Conservation (phyloP, 257 asterid species). For the Fraxinus americana region DNA sequence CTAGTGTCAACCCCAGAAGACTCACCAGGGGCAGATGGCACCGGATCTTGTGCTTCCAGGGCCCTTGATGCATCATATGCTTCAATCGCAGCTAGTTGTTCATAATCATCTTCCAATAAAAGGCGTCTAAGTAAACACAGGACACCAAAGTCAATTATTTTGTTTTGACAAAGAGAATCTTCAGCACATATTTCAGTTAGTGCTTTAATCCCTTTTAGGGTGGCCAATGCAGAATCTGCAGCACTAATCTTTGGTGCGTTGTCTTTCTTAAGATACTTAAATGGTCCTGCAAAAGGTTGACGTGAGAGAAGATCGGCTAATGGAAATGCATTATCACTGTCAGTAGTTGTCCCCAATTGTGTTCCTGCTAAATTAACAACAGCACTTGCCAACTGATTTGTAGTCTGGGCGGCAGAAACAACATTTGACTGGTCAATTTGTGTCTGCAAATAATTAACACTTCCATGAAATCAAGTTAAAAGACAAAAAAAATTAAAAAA, state of each 20-base stretch:
- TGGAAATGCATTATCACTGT: slow-evolving; percentile 69
- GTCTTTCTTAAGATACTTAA: slow-evolving; percentile 80
- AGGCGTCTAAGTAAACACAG: slow-evolving; percentile 78
- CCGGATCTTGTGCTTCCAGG: slow-evolving; percentile 63
- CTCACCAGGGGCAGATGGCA: slow-evolving; percentile 51
- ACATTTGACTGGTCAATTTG: slow-evolving; percentile 86
- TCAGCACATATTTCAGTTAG: slow-evolving; percentile 87
- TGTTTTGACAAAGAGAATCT: slow-evolving; percentile 65
- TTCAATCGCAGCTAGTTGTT: slow-evolving; percentile 95
- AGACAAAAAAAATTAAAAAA: neutral
- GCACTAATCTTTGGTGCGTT: slow-evolving; percentile 68
- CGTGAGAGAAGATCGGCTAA: slow-evolving; percentile 78
- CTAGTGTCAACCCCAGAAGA: slow-evolving; percentile 42
- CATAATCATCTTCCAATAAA: slow-evolving; percentile 92
- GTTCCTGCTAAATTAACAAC: slow-evolving; percentile 91
- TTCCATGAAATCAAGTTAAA: slow-evolving; percentile 23
- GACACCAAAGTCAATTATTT: slow-evolving; percentile 72
- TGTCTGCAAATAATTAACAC: slow-evolving; percentile 64
- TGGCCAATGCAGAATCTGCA: slow-evolving; percentile 92
- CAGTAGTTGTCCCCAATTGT: slow-evolving; percentile 69
- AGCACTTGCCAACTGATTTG: slow-evolving; percentile 79
- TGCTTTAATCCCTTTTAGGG: slow-evolving; percentile 92
- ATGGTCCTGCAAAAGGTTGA: slow-evolving; percentile 77
- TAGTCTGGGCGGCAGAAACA: slow-evolving; percentile 78
- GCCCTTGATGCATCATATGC: slow-evolving; percentile 96